Evolutionary conservation across 257 asterid species (phyloP), one percentile per base, ranked within the genome.

Genomic region (Solanum clarkiae): DNA sequence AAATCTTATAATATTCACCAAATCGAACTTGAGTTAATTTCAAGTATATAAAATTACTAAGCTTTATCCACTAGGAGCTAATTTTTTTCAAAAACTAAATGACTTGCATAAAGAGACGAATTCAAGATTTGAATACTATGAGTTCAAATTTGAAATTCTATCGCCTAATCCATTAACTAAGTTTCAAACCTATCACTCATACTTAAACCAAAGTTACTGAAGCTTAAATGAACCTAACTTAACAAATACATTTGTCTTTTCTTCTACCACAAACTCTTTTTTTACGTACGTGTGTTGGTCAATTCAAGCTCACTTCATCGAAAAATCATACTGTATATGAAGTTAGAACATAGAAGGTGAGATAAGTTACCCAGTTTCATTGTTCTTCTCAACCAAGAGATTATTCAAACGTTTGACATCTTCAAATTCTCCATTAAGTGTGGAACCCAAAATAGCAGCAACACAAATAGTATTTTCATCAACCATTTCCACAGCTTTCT

Each of bases 371-470:
- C 89, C 89, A 1, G 86, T 84, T 54, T 70, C 63, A 5, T 59
- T 80, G 81, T 87, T 87, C 86, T 84, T 87, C 26, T 87, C 87
- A 16, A 70, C 71, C 84, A 87, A 81, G 14, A 87, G 86, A 60
- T 87, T 87, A 56, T 87, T 87, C 70, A 87, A 66, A 53, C 36
- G 86, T 63, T 80, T 87, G 13, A 87, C 89, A 70, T 87, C 89
- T 71, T 87, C 89, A 18, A 87, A 87, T 71, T 87, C 89, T 15
- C 89, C 89, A 20, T 87, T 87, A 44, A 87, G 89, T 4, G 89
- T 87, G 11, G 89, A 87, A 14, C 89, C 89, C 26, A 87, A 71
- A 54, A 87, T 87, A 10, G 88, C 88, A 57, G 88, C 88, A 6
- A 86, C 88, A 54, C 88, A 86, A 13, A 86, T 86, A 13, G 88